phyloP scores from a whole-genome alignment of 2,329 filamentous ascomycete species.

The Pseudogymnoascus sp. region DNA sequence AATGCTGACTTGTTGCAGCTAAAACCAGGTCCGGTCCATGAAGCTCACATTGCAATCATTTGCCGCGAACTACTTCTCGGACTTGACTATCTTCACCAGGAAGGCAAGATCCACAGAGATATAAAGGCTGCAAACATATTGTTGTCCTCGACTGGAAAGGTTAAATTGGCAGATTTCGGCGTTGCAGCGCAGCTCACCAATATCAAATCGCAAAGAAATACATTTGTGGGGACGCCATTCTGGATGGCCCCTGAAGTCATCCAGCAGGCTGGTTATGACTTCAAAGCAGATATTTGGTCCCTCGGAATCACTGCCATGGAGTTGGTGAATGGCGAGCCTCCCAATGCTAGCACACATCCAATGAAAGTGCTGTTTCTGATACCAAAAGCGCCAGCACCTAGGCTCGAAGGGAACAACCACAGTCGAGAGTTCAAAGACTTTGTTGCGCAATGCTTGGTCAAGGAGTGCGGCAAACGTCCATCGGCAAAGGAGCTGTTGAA shows the following conservation, averaged over 20 bases:
- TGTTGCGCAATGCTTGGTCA: conserved; percentile 79
- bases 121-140: conserved; percentile 95
- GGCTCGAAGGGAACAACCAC: conserved; percentile 70
- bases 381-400: conserved; percentile 77
- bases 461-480: conserved; percentile 77
- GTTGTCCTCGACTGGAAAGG: conserved; percentile 81
- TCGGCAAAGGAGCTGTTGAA: conserved; percentile 79
- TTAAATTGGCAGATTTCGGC: conserved; percentile 95
- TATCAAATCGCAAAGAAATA: conserved; percentile 95
- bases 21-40: conserved; percentile 81
- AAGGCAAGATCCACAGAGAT: conserved; percentile 93
- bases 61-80: conserved; percentile 85
- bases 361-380: conserved; percentile 94
- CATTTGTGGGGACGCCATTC: conserved; percentile 93
- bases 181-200: conserved; percentile 94
- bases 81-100: conserved; percentile 84
- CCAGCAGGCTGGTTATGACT: conserved; percentile 74
- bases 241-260: conserved; percentile 98
- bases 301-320: conserved; percentile 88
- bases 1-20: conserved; percentile 44
- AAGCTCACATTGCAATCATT: conserved; percentile 87
- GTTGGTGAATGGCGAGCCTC: conserved; percentile 81
- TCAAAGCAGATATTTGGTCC: conserved; percentile 91
- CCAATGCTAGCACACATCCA: conserved; percentile 73
- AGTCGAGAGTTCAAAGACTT: conserved; percentile 93